Conservation (phyloP, 306 rosid species). For the Datisca glomerata region DNA sequence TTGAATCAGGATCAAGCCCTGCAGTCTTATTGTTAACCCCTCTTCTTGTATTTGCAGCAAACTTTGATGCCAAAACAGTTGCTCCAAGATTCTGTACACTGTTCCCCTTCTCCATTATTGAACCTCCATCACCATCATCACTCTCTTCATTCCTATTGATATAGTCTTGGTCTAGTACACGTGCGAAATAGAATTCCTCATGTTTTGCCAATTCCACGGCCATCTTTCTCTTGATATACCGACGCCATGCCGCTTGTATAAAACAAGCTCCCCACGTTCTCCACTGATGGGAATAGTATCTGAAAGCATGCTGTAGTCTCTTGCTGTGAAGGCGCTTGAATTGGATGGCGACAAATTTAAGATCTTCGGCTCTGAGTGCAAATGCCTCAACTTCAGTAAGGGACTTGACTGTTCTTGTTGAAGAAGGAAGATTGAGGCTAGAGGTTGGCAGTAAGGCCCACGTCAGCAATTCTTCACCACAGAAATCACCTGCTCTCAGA, state of each 20-base stretch:
- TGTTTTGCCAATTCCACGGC: slow-evolving; percentile 45
- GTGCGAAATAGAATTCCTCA: slow-evolving; percentile 32
- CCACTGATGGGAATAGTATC: slow-evolving; percentile 88
- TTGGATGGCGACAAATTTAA: slow-evolving; percentile 61
- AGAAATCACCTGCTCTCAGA: slow-evolving; percentile 63
- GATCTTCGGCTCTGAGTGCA: slow-evolving; percentile 70
- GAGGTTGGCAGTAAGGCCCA: slow-evolving; percentile 61
- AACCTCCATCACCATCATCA: not conserved
- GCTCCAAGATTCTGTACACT: slow-evolving; percentile 22
- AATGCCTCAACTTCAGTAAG: slow-evolving; percentile 79
- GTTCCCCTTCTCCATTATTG: slow-evolving; percentile 1
- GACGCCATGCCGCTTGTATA: slow-evolving; percentile 80
- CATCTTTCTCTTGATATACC: slow-evolving; percentile 38
- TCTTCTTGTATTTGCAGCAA: slow-evolving; percentile 59
- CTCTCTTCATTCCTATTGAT: slow-evolving; percentile 6
- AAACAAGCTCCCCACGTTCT: slow-evolving; percentile 77
- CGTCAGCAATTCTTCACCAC: slow-evolving; percentile 81
- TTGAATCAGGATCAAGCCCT: slow-evolving; percentile 22
- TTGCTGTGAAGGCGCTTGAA: slow-evolving; percentile 83
- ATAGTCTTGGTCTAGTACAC: slow-evolving; percentile 16
- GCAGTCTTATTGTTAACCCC: slow-evolving; percentile 29
- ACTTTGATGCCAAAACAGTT: slow-evolving; percentile 59
- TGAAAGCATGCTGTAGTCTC: slow-evolving; percentile 73
- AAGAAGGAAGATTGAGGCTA: slow-evolving; percentile 47
- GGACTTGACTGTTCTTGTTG: slow-evolving; percentile 63